These are phyloP conservation scores for Brassica nigra DNA, from an alignment of 345 rosid genomes.

Conservation along the genomic window DNA sequence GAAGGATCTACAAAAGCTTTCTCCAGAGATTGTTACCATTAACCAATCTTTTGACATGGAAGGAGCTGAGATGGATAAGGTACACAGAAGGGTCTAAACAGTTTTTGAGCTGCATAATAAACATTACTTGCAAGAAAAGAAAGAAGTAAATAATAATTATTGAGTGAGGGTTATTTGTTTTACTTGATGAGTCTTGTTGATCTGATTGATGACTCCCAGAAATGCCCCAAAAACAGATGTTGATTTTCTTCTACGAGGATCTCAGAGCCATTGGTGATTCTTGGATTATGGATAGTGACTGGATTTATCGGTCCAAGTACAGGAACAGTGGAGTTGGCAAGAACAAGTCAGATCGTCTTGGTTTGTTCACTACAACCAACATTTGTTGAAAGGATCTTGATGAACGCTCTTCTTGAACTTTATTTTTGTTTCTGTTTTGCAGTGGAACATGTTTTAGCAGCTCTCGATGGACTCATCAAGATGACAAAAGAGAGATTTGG, in stretches of 20 bases:
- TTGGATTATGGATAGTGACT: constrained; percentile 56
- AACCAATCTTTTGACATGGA: constrained; percentile 50
- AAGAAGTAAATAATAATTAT: background rate
- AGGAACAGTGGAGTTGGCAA: constrained; percentile 45
- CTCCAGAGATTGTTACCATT: constrained; percentile 59
- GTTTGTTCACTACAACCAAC: constrained; percentile 34
- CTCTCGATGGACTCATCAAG: constrained; percentile 60
- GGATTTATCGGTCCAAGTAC: constrained; percentile 54
- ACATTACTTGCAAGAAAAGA: background rate
- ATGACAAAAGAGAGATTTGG: constrained; percentile 56
- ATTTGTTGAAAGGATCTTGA: background rate
- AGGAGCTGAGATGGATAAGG: constrained; percentile 52
- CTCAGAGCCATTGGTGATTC: constrained; percentile 70
- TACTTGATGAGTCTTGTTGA: constrained; percentile 37
- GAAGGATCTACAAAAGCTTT: constrained; percentile 61
- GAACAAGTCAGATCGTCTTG: constrained; percentile 52
- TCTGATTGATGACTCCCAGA: constrained; percentile 42
- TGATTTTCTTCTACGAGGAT: constrained; percentile 54
- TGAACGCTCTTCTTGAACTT: background rate
- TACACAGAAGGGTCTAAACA: background rate
- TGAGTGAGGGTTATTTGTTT: constrained; percentile 8
- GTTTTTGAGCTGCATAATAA: background rate
- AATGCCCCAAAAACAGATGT: constrained; percentile 53
- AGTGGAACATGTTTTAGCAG: constrained; percentile 64
- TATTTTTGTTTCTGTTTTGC: background rate